Conservation (phyloP, 371 early-diverging fungal species). For the Chytridium lagenaria region DNA sequence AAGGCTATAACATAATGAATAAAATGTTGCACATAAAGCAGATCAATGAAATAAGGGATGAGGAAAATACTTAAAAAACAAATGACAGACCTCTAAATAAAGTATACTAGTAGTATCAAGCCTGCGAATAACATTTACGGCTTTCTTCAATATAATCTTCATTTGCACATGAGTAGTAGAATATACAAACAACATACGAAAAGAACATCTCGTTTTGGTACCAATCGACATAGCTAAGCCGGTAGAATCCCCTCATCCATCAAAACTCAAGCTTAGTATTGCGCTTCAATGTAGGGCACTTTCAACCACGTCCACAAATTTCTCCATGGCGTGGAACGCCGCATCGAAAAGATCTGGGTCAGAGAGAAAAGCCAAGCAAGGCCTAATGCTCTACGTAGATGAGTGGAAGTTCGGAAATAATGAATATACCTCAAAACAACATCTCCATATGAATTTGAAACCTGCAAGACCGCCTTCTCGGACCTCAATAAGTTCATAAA, state of each 20-base stretch:
- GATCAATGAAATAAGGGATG: too few relatives aligned
- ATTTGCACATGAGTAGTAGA: too few relatives aligned
- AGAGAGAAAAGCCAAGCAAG: slow-evolving; percentile 37
- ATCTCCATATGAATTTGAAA: not conserved
- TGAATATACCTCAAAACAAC: not conserved
- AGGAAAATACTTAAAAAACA: not conserved
- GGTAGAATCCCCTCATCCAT: slow-evolving; percentile 37
- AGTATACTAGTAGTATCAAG: not conserved
- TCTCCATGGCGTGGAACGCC: slow-evolving; percentile 25
- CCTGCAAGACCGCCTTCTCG: slow-evolving; percentile 16
- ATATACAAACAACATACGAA: too few relatives aligned
- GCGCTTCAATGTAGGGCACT: too few relatives aligned
- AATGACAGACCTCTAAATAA: not conserved
- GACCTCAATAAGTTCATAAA: slow-evolving; percentile 26
- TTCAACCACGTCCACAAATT: too few relatives aligned
- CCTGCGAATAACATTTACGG: too few relatives aligned
- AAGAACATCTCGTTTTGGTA: slow-evolving; percentile 32
- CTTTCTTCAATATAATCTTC: too few relatives aligned
- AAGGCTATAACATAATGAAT: too few relatives aligned
- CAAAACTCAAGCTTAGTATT: slow-evolving; percentile 30
- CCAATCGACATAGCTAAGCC: slow-evolving; percentile 40
- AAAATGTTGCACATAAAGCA: too few relatives aligned
- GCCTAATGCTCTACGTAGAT: slow-evolving; percentile 34
- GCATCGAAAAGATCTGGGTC: slow-evolving; percentile 33
- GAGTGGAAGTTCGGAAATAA: too few relatives aligned